Base-by-base conservation (phyloP, 1,139 yeast genomes). In the Saccharomyces hybrid region DNA sequence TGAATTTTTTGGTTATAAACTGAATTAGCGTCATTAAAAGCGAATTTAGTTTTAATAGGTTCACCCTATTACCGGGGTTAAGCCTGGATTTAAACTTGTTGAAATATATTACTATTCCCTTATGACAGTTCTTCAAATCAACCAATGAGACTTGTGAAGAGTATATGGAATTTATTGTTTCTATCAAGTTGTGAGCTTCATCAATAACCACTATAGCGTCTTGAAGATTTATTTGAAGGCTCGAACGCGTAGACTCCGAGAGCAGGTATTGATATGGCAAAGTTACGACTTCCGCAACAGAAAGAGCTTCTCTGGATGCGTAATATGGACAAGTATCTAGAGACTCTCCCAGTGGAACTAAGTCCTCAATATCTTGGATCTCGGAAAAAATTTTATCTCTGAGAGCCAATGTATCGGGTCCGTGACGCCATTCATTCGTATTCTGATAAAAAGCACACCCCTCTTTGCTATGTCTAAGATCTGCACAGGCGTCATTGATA, bases 141-240 rank as follows among this genome's bases (percentile, higher is more conserved):
- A 62, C 55, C 0, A 75, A 63, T 0, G 86, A 75, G 1, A 91
- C 73, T 2, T 79, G 70, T 1, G 82, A 78, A 0, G 96, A 88
- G 63, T 86, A 79, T 58, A 91, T 73, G 0, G 87, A 74, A 1
- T 85, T 80, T 3, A 91, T 82, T 0, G 91, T 83, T 62, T 90
- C 97, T 32, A 90, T 68, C 47, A 91, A 73, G 66, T 91, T 91
- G 67, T 91, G 99, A 0, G 98, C 98, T 66, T 91, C 99, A 67
- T 91, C 99, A 42, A 91, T 84, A 2, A 93, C 79, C 0, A 93
- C 80, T 5, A 91, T 79, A 0, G 93, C 78, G 57, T 82, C 78
- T 52, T 78, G 77, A 14, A 91, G 66, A 51, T 83, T 77, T 4
- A 91, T 67, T 1, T 82, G 81, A 51, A 89, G 69, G 0, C 83